These are phyloP conservation scores for Corymbia maculata DNA, from an alignment of 345 rosid genomes.

Conservation along the genomic window DNA sequence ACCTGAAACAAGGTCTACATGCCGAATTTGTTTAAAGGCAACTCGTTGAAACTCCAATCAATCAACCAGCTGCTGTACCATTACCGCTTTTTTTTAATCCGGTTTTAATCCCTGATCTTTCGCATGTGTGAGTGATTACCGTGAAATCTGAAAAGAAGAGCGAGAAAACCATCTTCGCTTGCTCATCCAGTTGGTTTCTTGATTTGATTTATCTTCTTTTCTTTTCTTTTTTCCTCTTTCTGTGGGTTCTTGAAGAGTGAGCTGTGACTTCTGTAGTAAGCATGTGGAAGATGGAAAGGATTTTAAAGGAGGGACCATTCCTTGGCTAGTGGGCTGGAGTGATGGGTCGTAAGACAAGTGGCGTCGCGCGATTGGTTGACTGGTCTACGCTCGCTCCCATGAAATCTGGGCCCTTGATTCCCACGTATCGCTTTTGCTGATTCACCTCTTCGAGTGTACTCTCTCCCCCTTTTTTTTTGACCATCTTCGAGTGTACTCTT, in stretches of 20 bases:
- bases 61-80: not conserved
- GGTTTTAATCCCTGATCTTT: not conserved
- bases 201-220: not conserved
- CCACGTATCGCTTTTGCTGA: not conserved
- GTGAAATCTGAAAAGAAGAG: not conserved
- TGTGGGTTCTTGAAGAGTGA: not conserved
- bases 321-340: not conserved
- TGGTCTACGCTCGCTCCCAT: not conserved
- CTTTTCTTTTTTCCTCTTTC: not conserved
- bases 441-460: not conserved
- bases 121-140: not conserved
- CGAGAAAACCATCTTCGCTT: not conserved
- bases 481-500: not conserved
- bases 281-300: not conserved
- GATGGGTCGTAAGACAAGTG: not conserved
- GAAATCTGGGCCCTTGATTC: conserved; percentile 1
- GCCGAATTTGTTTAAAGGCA: conserved; percentile 11
- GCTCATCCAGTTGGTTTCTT: not conserved
- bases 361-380: not conserved
- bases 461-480: not conserved
- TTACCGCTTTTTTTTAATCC: not conserved
- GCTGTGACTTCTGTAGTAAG: not conserved
- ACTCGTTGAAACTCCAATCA: conserved; percentile 1
- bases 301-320: not conserved
- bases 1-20: conserved; percentile 5